Conservation (phyloP, 306 rosid species). For the Begonia masoniana region DNA sequence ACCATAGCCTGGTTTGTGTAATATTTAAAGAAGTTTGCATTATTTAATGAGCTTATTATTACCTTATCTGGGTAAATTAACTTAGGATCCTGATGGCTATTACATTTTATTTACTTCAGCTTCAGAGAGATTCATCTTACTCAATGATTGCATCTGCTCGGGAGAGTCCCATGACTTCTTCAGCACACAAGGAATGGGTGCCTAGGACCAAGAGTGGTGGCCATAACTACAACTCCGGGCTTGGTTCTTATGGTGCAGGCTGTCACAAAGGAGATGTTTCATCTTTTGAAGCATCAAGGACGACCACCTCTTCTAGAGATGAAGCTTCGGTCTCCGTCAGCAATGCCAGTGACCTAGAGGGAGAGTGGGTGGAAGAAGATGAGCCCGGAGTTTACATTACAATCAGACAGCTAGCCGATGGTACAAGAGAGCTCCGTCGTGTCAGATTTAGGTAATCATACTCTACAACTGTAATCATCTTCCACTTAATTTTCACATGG, state of each 20-base stretch:
- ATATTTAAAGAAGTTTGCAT: too few species aligned
- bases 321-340: conserved; percentile 60
- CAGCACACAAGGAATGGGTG: conserved; percentile 9
- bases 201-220: conserved; percentile 21
- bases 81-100: neutral
- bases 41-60: too few species aligned
- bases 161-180: conserved; percentile 43
- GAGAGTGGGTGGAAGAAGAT: conserved; percentile 86
- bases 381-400: conserved; percentile 85
- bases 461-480: neutral
- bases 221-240: conserved; percentile 21
- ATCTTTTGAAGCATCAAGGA: conserved; percentile 35
- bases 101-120: neutral
- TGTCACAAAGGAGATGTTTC: conserved; percentile 20
- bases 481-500: neutral
- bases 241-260: conserved; percentile 11
- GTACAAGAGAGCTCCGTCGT: conserved; percentile 77
- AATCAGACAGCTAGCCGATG: conserved; percentile 61
- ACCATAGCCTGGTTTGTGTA: too few species aligned
- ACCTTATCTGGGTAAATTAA: too few species aligned
- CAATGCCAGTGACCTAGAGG: conserved; percentile 60
- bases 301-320: conserved; percentile 68
- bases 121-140: conserved; percentile 49
- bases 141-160: conserved; percentile 32
- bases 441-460: conserved; percentile 71